Evolutionary conservation across 2,329 filamentous ascomycete genomes (phyloP).

Genomic region (Venturia pyrina): DNA sequence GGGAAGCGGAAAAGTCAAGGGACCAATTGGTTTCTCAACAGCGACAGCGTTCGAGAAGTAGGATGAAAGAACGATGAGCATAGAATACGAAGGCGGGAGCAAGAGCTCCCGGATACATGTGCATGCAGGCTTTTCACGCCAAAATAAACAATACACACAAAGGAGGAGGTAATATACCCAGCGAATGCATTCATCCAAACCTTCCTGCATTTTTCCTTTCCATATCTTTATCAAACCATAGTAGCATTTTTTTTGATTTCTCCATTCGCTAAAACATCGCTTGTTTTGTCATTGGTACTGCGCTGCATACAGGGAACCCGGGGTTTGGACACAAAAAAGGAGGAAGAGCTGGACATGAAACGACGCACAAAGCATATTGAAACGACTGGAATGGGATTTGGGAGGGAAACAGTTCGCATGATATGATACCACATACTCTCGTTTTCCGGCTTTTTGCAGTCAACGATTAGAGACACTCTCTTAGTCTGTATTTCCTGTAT

Average conservation of each 20-base stretch:
- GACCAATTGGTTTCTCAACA: not conserved
- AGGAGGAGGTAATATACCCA: not conserved
- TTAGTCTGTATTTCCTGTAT: not conserved
- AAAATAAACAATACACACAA: not conserved
- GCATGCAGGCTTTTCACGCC: not conserved
- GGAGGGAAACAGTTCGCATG: not conserved
- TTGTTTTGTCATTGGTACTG: not conserved
- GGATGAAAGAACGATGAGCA: not conserved
- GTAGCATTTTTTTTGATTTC: not conserved
- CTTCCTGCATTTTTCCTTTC: not conserved
- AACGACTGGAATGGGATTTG: not conserved
- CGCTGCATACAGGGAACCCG: not conserved
- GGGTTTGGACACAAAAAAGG: not conserved
- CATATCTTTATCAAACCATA: not conserved
- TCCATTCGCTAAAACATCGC: not conserved
- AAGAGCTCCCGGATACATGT: not conserved
- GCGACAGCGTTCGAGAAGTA: not conserved
- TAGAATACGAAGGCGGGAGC: not conserved
- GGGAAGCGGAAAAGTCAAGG: not conserved
- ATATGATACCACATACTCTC: slow-evolving; percentile 6
- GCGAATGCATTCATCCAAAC: not conserved
- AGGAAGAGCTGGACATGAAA: not conserved
- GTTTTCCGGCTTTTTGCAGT: not conserved
- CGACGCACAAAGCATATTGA: not conserved
- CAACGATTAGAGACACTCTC: not conserved